Base-by-base conservation (phyloP, 1,284 basidiomycete species). In the Boletus semigastroideus region DNA sequence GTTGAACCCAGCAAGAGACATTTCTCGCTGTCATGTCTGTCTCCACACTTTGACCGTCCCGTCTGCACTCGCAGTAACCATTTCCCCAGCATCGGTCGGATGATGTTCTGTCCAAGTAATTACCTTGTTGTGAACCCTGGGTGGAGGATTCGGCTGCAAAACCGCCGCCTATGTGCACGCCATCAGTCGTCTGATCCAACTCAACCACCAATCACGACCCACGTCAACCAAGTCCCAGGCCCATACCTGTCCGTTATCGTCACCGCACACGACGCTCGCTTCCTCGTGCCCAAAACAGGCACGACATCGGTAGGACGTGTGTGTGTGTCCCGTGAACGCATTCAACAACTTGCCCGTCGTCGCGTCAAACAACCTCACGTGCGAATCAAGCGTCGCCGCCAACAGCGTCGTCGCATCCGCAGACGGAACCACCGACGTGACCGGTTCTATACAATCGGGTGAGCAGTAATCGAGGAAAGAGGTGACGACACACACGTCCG, bases 171-270 rank as follows among this genome's bases (percentile, higher is more conserved):
- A 60, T 1, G 16, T 1, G 16, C 17, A 31, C 28, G 16, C 30
- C 11, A 19, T 63, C n/a, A 62, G 48, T 22, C 10, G 28, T 9
- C 36, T 12, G 28, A 42, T 47, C 8, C 30, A n/a, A 37, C 4
- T 1, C 20, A 2, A 39, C 27, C 10, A 51, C 10, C 25, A 25
- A 7, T 25, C 8, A 11, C 7, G 42, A 78, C 86, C 64, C 69
- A 93, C 92, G 67, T 93, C 88, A 27, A 97, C 79, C 49, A 98
- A 74, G 64, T 96, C 93, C 95, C 96, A 99, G 36, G 83, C 84
- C 87, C 92, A 94, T 6, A 99, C 74, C 52, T 72, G 73, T 0
- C 97, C 97, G 5, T 86, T 79, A 68, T 98, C 95, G 66, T 98
- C 97, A 5, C 96, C 96, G 39, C 83, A 86, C 3, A 98, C 66